Evolutionary conservation across 805 yeast species (phyloP), one percentile per base, ranked within the genome.

Genomic region (Saturnispora mendoncae): DNA sequence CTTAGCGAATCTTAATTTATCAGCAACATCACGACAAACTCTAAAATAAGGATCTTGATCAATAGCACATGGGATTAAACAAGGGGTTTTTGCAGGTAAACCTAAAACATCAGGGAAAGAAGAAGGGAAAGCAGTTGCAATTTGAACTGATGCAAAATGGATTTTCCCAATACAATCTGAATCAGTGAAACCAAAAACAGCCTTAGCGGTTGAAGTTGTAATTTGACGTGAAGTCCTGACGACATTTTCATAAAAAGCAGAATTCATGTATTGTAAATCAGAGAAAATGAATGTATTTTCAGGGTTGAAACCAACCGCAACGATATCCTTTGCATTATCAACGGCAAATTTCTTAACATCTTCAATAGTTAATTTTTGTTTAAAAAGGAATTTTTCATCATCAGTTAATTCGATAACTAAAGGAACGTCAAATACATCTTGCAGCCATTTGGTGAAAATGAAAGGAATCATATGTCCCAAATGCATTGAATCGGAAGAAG

Each of bases 31-130:
- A 66, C 98, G 76, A 64, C 95, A 85, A 18, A 92, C 94, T 65
- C 98, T 76, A 70, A 92, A 92, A 64, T 92, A 92, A 24, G 98
- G 97, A 63, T 92, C 98, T 69, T 90, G 98, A 61, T 92, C 98
- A 60, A 92, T 92, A 36, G 98, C 98, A 72, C 98, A 92, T 30
- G 98, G 98, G 62, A 92, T 92, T 62, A 92, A 70, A 64, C 95
- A 86, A 47, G 96, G 97, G 0, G 97, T 86, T 67, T 88, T 92
- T 37, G 79, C 69, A 35, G 94, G 85, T 54, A 80, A 65, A 6
- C 85, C 96, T 52, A 92, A 74, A 19, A 92, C 83, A 49, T 81
- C 95, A 2, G 97, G 98, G 74, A 85, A 92, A 12, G 97, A 84
- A 37, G 90, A 84, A 45, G 96, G 94, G 69, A 92, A 90, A 1